phyloP scores from a whole-genome alignment of 2,329 filamentous ascomycete genomes.

The Aureobasidium subglaciale region DNA sequence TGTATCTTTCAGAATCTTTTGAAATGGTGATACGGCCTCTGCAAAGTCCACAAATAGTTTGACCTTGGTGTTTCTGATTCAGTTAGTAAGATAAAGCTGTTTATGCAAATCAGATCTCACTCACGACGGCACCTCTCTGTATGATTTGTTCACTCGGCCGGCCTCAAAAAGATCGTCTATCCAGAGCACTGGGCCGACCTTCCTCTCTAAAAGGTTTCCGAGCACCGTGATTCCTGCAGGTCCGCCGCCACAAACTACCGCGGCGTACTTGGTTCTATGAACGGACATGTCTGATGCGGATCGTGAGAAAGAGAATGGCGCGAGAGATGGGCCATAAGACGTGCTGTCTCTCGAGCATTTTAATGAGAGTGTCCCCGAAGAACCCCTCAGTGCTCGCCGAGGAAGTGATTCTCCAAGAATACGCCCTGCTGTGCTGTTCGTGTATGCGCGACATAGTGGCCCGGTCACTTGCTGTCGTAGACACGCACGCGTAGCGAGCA shows the following conservation, averaged over 20 bases:
- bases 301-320: not conserved
- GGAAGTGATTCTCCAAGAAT: not conserved
- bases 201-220: constrained; percentile 54
- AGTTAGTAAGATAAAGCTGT: not conserved
- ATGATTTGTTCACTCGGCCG: constrained; percentile 38
- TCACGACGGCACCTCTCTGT: constrained; percentile 53
- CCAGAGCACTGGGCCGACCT: constrained; percentile 48
- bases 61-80: constrained; percentile 51
- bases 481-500: constrained; percentile 3
- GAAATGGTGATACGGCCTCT: constrained; percentile 46
- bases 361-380: constrained; percentile 6
- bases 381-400: constrained; percentile 9
- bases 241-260: constrained; percentile 53
- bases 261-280: constrained; percentile 34
- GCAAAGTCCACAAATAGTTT: constrained; percentile 53
- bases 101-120: constrained; percentile 17
- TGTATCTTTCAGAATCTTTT: constrained; percentile 42
- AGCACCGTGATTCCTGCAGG: constrained; percentile 54
- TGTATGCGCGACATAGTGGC: not conserved
- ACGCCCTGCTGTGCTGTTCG: constrained; percentile 1
- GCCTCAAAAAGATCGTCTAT: constrained; percentile 51
- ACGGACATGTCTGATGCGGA: constrained; percentile 17
- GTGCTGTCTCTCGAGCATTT: constrained; percentile 4
- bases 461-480: not conserved
- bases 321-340: not conserved